phyloP scores from a whole-genome alignment of 176 grass and related monocot genomes.

The Themeda triandra region DNA sequence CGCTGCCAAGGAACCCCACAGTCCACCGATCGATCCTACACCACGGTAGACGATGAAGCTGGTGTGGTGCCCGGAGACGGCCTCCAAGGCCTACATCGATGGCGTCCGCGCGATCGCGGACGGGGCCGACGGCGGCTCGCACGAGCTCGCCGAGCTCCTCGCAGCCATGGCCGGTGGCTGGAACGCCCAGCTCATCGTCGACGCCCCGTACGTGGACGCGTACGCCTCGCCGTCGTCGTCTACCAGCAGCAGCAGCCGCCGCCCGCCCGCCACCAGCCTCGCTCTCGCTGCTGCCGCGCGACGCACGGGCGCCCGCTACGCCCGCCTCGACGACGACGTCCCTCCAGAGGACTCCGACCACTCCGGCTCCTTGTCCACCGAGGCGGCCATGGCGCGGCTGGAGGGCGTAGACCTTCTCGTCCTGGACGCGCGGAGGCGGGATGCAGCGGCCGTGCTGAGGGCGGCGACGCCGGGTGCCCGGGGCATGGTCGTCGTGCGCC shows the following conservation, averaged over 20 bases:
- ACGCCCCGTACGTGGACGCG: slow-evolving; percentile 26
- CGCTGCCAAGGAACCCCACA: too few relatives aligned
- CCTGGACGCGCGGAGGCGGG: slow-evolving; percentile 47
- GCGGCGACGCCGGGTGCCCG: slow-evolving; percentile 47
- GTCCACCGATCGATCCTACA: too few relatives aligned
- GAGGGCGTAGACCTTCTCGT: slow-evolving; percentile 69
- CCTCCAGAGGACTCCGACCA: too few relatives aligned
- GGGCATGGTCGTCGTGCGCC: slow-evolving; percentile 72
- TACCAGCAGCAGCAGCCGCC: not conserved
- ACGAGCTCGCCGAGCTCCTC: slow-evolving; percentile 54
- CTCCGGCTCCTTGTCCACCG: too few relatives aligned
- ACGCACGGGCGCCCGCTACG: slow-evolving; percentile 28
- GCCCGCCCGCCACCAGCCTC: slow-evolving; percentile 30
- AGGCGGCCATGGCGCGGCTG: slow-evolving; percentile 40
- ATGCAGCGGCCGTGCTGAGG: slow-evolving; percentile 39
- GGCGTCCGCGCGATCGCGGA: slow-evolving; percentile 34
- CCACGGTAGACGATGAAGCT: slow-evolving; percentile 41
- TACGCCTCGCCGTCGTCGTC: not conserved
- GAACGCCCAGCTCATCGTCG: slow-evolving; percentile 72
- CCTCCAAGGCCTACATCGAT: slow-evolving; percentile 63
- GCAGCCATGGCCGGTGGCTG: slow-evolving; percentile 68
- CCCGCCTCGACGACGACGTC: not conserved
- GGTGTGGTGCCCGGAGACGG: slow-evolving; percentile 65
- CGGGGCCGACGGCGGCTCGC: not conserved
- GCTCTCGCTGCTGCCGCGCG: slow-evolving; percentile 35